These are phyloP conservation scores for Skeletonema tropicum DNA, from an alignment of 108 stramenopile genomes.

Conservation along the genomic window DNA sequence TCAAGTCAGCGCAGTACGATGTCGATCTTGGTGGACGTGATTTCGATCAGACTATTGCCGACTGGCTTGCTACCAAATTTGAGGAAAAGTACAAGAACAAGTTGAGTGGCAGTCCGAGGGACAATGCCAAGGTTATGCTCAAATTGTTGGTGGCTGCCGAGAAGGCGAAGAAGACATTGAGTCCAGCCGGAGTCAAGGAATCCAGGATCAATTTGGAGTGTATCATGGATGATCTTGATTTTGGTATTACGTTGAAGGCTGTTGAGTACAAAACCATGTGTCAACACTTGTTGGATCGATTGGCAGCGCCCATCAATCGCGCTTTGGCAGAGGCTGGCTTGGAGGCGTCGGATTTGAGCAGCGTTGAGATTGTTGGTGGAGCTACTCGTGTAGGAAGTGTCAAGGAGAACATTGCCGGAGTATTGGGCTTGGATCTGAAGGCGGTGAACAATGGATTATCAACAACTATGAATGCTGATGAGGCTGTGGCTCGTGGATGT, in stretches of 20 bases:
- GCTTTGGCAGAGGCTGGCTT: conserved; percentile 87
- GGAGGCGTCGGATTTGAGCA: conserved; percentile 64
- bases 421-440: conserved; percentile 70
- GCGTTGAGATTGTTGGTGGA: conserved; percentile 97
- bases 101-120: conserved; percentile 75
- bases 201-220: conserved; percentile 93
- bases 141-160: conserved; percentile 95
- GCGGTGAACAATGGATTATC: conserved; percentile 85
- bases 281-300: conserved; percentile 77
- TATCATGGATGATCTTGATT: conserved; percentile 94
- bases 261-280: conserved; percentile 88
- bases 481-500: conserved; percentile 95
- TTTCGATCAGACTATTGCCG: conserved; percentile 90
- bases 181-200: conserved; percentile 94
- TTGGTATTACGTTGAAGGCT: conserved; percentile 76
- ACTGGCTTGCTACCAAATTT: conserved; percentile 91
- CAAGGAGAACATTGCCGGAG: conserved; percentile 78
- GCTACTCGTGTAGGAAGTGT: conserved; percentile 88
- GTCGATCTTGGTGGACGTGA: conserved; percentile 91
- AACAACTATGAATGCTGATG: conserved; percentile 99
- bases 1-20: conserved; percentile 86
- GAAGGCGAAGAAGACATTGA: conserved; percentile 98
- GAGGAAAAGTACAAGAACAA: conserved; percentile 85
- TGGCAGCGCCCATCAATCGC: conserved; percentile 83
- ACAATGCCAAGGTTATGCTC: conserved; percentile 84